Base-by-base conservation (phyloP, 495 filamentous ascomycete genomes). In the Mytilinidion resinicola region DNA sequence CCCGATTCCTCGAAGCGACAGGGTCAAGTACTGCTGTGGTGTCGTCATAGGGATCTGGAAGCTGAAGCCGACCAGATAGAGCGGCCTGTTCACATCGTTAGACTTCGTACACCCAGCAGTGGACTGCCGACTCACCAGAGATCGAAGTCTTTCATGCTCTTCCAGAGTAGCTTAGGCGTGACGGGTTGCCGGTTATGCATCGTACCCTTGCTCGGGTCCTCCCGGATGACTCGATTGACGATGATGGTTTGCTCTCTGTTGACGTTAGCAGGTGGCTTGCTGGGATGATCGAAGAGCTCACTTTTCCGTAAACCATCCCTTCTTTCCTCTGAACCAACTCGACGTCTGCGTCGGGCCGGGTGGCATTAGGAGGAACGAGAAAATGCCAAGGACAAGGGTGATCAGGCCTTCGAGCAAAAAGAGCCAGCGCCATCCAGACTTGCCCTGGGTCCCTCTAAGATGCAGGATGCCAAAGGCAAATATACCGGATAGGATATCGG, bases 401-500 rank as follows among this genome's bases (percentile, higher is more conserved):
- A 83, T 51, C 0, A 78, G 58, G 7, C 78, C 79, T 66, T 80
- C 77, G 7, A 82, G 75, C 7, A 80, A 73, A 58, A 87, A 89
- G 10, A 90, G 74, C 73, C 85, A 89, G 51, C 85, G 76, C 89
- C 89, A 93, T 10, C 88, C 88, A 1, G 80, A 77, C 10, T 73
- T 73, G 2, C 82, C 85, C 12, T 80, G 64, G 12, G 78, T 68
- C 4, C 80, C 77, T 9, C 82, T 73, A 62, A 93, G 79, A 48
- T 85, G 87, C 5, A 91, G 73, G 34, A 91, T 76, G 0, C 85
- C 89, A 61, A 80, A 88, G 0, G 87, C 89, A 5, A 91, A 69
- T 47, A 91, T 82, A 0, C 85, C 80, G 10, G 83, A 78, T 21
- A 88, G 55, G 43, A 91, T 88, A 34, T 80, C 73, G 0, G 88